Percentiles rank a stretch among this genome's conserved stretches.
phyloP scores from a whole-genome alignment of 129 eudicot species.

The Arctium minus region DNA sequence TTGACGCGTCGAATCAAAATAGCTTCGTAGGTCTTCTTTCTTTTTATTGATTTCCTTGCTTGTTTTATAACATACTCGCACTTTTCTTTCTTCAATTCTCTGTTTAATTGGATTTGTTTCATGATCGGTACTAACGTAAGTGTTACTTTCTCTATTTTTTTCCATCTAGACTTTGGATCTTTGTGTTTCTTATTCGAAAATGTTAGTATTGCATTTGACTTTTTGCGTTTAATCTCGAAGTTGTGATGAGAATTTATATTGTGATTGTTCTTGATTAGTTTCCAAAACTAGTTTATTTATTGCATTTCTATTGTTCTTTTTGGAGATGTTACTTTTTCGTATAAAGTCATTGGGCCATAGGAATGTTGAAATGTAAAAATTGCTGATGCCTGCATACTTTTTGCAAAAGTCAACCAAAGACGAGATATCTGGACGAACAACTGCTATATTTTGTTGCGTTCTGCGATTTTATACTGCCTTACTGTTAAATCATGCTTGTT shows the following conservation, averaged over 20 bases:
- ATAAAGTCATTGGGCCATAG: constrained; percentile 2
- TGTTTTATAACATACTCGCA: constrained; percentile 1
- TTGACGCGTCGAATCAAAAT: constrained; percentile 31
- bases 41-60: neutral
- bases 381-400: neutral
- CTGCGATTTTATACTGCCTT: neutral
- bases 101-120: constrained; percentile 7
- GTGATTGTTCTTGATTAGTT: neutral
- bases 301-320: neutral
- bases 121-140: constrained; percentile 22
- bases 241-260: neutral
- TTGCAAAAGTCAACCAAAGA: neutral
- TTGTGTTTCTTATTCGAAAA: neutral
- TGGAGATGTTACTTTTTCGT: neutral
- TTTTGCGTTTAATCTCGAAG: neutral
- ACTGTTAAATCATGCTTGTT: neutral
- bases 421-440: neutral
- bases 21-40: constrained; percentile 25
- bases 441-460: neutral
- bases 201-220: neutral
- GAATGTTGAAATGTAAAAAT: neutral
- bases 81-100: constrained; percentile 10
- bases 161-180: constrained; percentile 12
- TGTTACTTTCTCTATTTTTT: neutral
- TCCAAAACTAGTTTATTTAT: neutral